Base-by-base conservation (phyloP, 495 filamentous ascomycete species). In the Cryomyces minteri region DNA sequence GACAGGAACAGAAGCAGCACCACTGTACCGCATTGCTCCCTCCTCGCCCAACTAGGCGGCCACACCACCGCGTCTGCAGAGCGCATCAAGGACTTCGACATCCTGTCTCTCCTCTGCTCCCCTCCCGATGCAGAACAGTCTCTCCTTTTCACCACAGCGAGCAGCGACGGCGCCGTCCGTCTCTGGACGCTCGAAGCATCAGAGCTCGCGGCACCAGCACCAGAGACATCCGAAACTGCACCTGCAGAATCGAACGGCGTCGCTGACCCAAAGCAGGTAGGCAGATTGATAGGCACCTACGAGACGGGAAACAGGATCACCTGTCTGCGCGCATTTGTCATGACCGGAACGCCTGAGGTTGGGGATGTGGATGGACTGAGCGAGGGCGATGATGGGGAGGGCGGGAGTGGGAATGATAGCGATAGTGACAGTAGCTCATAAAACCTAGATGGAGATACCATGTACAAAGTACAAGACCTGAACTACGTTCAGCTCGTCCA, bases 241-340 rank as follows among this genome's bases (percentile, higher is more conserved):
- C 18, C 18, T 25, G 18, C 43, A 44, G 57, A 28, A 45, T 46
- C 18, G 67, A 69, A 57, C 44, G 44, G 48, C 40, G 46, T 41
- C 39, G 42, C 43, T 29, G n/a, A 44, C 14, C 40, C 57, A 44
- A 52, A 47, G 48, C 77, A 82, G 51, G 63, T 85, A 25, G 88
- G 87, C 32, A 70, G 64, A 48, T 61, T 94, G 34, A 54, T 94
- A 39, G 86, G 75, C 9, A 79, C 75, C 44, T 88, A 87, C 51
- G 80, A 84, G 58, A 95, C 88, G 6, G 76, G 79, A 32, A 82
- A 87, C 58, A 71, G 90, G 41, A 87, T 98, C 48, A 98, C 88
- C 8, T 98, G 90, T 59, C 46, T 98, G 51, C 76, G 69, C 47
- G 79, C 81, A 39, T 96, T 94, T 59, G 65, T 83, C 47, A 93